Conservation (phyloP, 352 stramenopile species). For the Pilasporangium apinafurcum region DNA sequence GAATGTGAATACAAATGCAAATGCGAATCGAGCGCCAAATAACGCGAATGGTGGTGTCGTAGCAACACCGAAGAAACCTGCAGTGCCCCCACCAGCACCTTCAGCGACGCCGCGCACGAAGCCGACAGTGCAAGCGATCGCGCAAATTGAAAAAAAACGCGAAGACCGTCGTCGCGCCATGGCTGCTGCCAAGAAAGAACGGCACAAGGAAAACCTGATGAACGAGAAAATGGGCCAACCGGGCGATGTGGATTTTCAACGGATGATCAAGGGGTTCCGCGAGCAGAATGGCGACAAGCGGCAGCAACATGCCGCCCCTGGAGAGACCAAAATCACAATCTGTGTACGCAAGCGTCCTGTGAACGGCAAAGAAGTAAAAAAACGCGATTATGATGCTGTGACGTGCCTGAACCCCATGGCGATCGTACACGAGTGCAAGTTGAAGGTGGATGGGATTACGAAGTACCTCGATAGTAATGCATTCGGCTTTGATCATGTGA, state of each 20-base stretch:
- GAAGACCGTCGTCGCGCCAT: slow-evolving; percentile 80
- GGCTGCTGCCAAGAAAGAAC: slow-evolving; percentile 81
- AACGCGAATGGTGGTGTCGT: too few species aligned
- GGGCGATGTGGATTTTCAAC: slow-evolving; percentile 89
- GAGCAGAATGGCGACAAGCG: slow-evolving; percentile 68
- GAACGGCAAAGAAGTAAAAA: slow-evolving; percentile 87
- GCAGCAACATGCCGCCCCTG: slow-evolving; percentile 27
- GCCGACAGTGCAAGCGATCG: slow-evolving; percentile 65
- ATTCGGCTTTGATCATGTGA: slow-evolving; percentile 88
- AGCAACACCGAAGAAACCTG: slow-evolving; percentile 5
- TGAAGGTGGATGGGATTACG: slow-evolving; percentile 97
- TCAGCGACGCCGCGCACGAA: slow-evolving; percentile 21
- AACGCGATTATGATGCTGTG: slow-evolving; percentile 94
- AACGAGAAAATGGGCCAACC: slow-evolving; percentile 80
- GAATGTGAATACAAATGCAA: too few species aligned
- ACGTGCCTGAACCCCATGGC: slow-evolving; percentile 92
- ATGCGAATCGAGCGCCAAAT: too few species aligned
- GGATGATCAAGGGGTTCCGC: slow-evolving; percentile 86
- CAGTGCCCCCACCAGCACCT: slow-evolving; percentile 4
- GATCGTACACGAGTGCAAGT: slow-evolving; percentile 96
- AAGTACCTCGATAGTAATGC: slow-evolving; percentile 98
- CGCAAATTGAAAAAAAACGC: slow-evolving; percentile 80
- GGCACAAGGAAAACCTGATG: slow-evolving; percentile 70
- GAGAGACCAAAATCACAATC: slow-evolving; percentile 91
- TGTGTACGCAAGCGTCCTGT: slow-evolving; percentile 95